Evolutionary conservation across 345 rosid species (phyloP).

Genomic region (Eucalyptus curtisii): DNA sequence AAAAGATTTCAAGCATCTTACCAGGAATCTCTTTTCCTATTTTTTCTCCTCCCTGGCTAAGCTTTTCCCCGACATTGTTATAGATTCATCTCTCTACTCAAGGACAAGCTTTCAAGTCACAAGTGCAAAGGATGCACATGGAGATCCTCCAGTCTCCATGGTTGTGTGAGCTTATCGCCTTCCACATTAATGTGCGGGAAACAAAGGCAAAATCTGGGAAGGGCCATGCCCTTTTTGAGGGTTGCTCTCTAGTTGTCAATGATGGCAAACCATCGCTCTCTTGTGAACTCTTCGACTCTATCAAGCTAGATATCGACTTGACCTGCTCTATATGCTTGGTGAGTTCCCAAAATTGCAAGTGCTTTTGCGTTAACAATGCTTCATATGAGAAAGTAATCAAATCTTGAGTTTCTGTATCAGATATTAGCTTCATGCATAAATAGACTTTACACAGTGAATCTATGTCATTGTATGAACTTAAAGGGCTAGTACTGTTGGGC

Average conservation of each 20-base stretch:
- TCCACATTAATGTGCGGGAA: slow-evolving; percentile 74
- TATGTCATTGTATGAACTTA: neutral
- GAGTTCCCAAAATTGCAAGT: slow-evolving; percentile 7
- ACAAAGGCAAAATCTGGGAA: slow-evolving; percentile 24
- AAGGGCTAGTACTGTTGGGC: neutral
- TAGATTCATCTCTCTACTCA: slow-evolving; percentile 85
- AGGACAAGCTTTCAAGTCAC: slow-evolving; percentile 90
- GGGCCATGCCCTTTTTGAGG: slow-evolving; percentile 46
- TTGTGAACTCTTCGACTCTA: slow-evolving; percentile 68
- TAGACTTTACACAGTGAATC: neutral
- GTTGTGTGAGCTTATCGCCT: slow-evolving; percentile 91
- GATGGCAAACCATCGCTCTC: slow-evolving; percentile 72
- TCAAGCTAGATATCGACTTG: slow-evolving; percentile 72
- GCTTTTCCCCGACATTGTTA: neutral
- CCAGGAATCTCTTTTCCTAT: neutral
- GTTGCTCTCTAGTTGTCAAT: slow-evolving; percentile 38
- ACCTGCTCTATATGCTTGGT: slow-evolving; percentile 97
- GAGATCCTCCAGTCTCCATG: slow-evolving; percentile 95
- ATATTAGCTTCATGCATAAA: neutral
- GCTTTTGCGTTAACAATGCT: neutral
- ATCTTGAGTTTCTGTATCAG: neutral
- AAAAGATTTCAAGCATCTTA: neutral
- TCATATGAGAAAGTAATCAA: neutral
- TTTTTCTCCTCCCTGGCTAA: neutral
- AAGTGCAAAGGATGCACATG: slow-evolving; percentile 69